A percentile compares a stretch with the other conserved stretches of the same genome.
phyloP scores from a whole-genome alignment of 768 basidiomycete genomes.

The Crepidotus variabilis region DNA sequence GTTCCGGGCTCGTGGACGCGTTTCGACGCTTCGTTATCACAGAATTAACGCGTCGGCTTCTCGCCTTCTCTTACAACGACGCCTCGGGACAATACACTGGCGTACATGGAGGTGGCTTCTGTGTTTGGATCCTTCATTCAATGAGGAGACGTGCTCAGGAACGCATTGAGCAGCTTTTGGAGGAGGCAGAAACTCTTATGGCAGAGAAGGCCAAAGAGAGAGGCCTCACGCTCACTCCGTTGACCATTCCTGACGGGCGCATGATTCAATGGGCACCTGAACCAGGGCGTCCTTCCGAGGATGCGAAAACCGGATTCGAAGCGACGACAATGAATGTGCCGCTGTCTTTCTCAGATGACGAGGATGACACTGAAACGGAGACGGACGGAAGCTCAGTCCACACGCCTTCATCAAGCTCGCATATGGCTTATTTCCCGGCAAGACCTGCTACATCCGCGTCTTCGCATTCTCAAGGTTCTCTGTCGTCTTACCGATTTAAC shows the following conservation, averaged over 20 bases:
- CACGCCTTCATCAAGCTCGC: constrained; percentile 35
- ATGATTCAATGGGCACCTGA: not conserved
- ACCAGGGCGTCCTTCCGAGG: not conserved
- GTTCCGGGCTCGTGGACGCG: constrained; percentile 63
- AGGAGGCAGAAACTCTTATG: constrained; percentile 25
- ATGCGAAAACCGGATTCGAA: constrained; percentile 5
- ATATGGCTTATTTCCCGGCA: constrained; percentile 16
- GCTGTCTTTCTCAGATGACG: constrained; percentile 36
- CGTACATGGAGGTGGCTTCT: constrained; percentile 35
- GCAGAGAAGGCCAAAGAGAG: constrained; percentile 8
- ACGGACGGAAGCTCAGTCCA: constrained; percentile 49
- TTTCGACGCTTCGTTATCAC: constrained; percentile 60
- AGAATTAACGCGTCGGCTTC: constrained; percentile 41
- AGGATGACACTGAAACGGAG: constrained; percentile 36
- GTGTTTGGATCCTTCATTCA: constrained; percentile 50
- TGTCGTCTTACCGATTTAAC: not conserved
- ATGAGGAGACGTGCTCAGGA: constrained; percentile 44
- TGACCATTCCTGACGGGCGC: not conserved
- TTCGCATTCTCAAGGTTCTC: not conserved
- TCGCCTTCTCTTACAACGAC: constrained; percentile 13
- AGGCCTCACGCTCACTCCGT: not conserved
- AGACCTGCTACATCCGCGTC: constrained; percentile 9
- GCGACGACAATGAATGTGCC: constrained; percentile 29
- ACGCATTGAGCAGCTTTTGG: constrained; percentile 37
- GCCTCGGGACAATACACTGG: constrained; percentile 1